Evolutionary conservation across 768 basidiomycete genomes (phyloP).

Genomic region (Tephrocybe sp.): DNA sequence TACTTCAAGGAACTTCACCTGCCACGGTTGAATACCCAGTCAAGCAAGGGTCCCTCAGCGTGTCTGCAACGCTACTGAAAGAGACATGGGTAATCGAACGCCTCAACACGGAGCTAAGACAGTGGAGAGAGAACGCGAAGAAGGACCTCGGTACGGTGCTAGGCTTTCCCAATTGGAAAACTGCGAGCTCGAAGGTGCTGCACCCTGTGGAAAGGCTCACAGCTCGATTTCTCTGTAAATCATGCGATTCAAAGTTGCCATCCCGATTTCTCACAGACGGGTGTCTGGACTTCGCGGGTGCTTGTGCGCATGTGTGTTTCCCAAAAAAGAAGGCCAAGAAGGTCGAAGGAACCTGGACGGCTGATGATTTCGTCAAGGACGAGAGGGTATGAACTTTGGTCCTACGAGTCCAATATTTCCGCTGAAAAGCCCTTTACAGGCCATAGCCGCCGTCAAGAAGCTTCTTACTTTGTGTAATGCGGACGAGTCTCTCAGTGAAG

Average conservation of each 20-base stretch:
- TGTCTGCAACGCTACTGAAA: conserved; percentile 25
- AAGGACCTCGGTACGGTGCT: conserved; percentile 42
- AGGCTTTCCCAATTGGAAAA: conserved; percentile 54
- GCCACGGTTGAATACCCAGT: conserved; percentile 9
- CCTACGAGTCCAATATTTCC: not conserved
- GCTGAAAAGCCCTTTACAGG: conserved; percentile 32
- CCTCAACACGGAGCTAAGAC: conserved; percentile 41
- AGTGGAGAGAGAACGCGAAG: conserved; percentile 50
- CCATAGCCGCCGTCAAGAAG: conserved; percentile 40
- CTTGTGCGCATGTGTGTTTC: conserved; percentile 60
- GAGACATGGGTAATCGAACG: conserved; percentile 33
- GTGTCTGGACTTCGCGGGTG: conserved; percentile 57
- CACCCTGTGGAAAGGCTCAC: conserved; percentile 60
- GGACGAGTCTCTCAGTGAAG: conserved; percentile 26
- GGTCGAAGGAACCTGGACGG: conserved; percentile 40
- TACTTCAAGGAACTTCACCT: conserved; percentile 30
- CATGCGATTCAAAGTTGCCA: conserved; percentile 39
- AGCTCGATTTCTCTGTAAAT: conserved; percentile 57
- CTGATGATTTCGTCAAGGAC: conserved; percentile 57
- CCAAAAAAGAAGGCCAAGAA: conserved; percentile 27
- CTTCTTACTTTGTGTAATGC: conserved; percentile 31
- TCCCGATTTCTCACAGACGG: conserved; percentile 34
- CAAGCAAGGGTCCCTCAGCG: not conserved
- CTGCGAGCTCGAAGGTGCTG: conserved; percentile 41
- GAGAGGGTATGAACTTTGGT: conserved; percentile 41